A percentile compares a stretch with the other conserved stretches of the same genome.
Conservation (phyloP, 192 early-diverging fungal genomes). For the Backusella westeae region DNA sequence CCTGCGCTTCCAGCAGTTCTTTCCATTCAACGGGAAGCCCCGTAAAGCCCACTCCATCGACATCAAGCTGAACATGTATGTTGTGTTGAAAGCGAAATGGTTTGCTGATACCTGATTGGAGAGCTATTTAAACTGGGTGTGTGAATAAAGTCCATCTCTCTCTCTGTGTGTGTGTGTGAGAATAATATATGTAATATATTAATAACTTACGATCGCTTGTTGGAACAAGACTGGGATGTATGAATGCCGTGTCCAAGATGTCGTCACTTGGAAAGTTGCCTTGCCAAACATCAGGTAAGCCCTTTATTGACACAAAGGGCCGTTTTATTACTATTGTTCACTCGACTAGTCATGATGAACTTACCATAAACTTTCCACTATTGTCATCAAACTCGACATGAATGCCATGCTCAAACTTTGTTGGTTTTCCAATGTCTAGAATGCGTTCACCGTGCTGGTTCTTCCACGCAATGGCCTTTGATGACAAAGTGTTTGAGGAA, state of each 20-base stretch:
- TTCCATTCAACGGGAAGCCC: conserved; percentile 51
- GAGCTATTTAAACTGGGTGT: conserved; percentile 5
- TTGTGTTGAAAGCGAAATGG: conserved; percentile 52
- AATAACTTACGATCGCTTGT: conserved; percentile 3
- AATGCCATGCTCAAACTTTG: conserved; percentile 55
- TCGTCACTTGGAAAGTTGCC: conserved; percentile 49
- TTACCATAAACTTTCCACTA: conserved; percentile 50
- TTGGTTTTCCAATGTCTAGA: conserved; percentile 52
- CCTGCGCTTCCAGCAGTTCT: conserved; percentile 5
- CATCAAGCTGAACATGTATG: conserved; percentile 48
- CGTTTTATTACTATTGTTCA: background rate
- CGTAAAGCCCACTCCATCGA: conserved; percentile 18
- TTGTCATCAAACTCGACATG: conserved; percentile 52
- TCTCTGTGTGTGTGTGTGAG: background rate
- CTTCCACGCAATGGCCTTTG: conserved; percentile 8
- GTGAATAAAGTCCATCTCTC: background rate
- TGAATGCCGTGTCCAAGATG: conserved; percentile 48
- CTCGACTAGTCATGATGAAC: background rate
- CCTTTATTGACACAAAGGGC: conserved; percentile 9
- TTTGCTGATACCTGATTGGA: conserved; percentile 37
- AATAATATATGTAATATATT: background rate
- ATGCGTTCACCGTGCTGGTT: conserved; percentile 34
- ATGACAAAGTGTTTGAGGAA: background rate
- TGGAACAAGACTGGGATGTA: conserved; percentile 54
- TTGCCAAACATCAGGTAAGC: conserved; percentile 57